Percentiles rank a stretch among this genome's conserved stretches.
phyloP scores from a whole-genome alignment of 441 rosid species.

The Pelargonium myrrhifolium region DNA sequence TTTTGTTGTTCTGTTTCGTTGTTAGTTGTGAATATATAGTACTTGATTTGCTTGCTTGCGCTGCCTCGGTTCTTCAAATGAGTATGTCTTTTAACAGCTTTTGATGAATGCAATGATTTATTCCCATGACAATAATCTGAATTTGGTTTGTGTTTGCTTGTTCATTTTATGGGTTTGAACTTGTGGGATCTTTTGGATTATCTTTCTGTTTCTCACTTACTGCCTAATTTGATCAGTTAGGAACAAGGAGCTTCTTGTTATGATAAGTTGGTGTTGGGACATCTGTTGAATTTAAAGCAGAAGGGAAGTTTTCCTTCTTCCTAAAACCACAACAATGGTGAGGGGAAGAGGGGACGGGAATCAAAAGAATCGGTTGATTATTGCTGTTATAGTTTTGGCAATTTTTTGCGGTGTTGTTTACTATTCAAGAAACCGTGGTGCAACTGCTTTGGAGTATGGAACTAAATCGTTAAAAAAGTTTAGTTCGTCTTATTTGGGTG shows the following conservation, averaged over 20 bases:
- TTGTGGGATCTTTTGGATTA: not conserved
- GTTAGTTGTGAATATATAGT: not conserved
- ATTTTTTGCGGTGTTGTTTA: constrained; percentile 20
- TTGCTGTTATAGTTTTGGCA: constrained; percentile 33
- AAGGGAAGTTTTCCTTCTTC: not conserved
- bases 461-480: constrained; percentile 72
- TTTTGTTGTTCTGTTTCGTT: too few relatives aligned
- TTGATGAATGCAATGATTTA: too few relatives aligned
- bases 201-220: not conserved
- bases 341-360: constrained; percentile 69
- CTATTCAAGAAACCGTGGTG: constrained; percentile 47
- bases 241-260: not conserved
- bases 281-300: not conserved
- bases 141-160: not conserved
- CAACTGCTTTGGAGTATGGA: constrained; percentile 80
- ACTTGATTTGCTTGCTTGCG: not conserved
- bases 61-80: not conserved
- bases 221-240: not conserved
- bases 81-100: too few relatives aligned
- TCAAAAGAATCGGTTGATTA: constrained; percentile 55
- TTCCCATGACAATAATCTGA: not conserved
- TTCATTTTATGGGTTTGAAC: not conserved
- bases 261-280: not conserved
- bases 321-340: constrained; percentile 23
- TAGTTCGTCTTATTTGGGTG: constrained; percentile 83